These are phyloP conservation scores for Xylaria grammica DNA, from an alignment of 495 filamentous ascomycete genomes.

Conservation along the genomic window DNA sequence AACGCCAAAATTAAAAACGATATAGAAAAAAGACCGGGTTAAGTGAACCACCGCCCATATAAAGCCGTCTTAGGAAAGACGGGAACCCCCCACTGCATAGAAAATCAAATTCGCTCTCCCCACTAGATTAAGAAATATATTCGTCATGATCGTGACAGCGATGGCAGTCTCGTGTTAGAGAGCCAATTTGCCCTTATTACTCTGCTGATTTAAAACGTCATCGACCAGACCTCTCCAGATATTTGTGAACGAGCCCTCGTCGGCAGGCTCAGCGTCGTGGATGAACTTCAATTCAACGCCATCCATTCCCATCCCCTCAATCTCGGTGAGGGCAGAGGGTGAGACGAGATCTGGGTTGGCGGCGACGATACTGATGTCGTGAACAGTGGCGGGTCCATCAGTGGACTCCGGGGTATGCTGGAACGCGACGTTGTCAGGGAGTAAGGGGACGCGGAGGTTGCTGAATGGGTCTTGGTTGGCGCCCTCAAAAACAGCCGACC, in stretches of 20 bases:
- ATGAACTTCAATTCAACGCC: slow-evolving; percentile 54
- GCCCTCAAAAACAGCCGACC: slow-evolving; percentile 27
- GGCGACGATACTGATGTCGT: slow-evolving; percentile 50
- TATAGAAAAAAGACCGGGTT: background rate
- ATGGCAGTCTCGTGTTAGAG: slow-evolving; percentile 25
- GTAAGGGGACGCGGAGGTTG: slow-evolving; percentile 50
- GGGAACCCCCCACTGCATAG: background rate
- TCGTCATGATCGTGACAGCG: slow-evolving; percentile 4
- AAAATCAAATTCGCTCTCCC: slow-evolving; percentile 3
- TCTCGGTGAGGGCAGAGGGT: slow-evolving; percentile 48
- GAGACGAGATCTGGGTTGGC: slow-evolving; percentile 49
- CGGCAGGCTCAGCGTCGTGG: slow-evolving; percentile 35
- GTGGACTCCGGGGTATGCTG: slow-evolving; percentile 34
- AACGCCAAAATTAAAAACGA: slow-evolving; percentile 19
- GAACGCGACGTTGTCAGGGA: slow-evolving; percentile 48
- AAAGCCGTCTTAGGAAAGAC: background rate
- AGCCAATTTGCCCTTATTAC: slow-evolving; percentile 31
- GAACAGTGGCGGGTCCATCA: slow-evolving; percentile 40
- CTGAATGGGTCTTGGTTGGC: slow-evolving; percentile 40
- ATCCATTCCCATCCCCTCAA: slow-evolving; percentile 53
- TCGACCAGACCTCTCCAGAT: slow-evolving; percentile 54
- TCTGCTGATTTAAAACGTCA: slow-evolving; percentile 44
- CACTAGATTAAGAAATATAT: slow-evolving; percentile 1
- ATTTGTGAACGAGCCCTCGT: slow-evolving; percentile 43
- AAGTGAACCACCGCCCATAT: background rate